Base-by-base conservation (phyloP, 129 eudicot species). In the Oenanthe sinensis region DNA sequence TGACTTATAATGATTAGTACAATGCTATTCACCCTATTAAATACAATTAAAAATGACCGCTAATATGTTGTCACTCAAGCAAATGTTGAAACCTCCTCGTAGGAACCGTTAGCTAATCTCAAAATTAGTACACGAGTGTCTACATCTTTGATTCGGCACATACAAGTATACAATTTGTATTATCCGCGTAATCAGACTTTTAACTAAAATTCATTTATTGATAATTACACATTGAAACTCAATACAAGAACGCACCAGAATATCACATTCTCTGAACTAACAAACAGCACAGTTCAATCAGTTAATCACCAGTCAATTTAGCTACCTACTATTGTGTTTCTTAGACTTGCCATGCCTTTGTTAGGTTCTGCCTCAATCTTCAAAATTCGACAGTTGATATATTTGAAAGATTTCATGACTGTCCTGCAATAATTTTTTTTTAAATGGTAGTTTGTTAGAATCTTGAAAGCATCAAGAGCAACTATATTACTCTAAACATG, bases 401-500 rank as follows among this genome's bases (percentile, higher is more conserved):
- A 6, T 70, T 36, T 22, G 13, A 37, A 6, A 40, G 12, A 70
- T 37, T 70, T 39, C 13, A 33, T 0, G 46, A 40, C 48, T 12
- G 48, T 42, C 48, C 75, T 40, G 48, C 75, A 71, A 36, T 70
- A 33, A 67, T n/a, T n/a, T n/a, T n/a, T n/a, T n/a, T 30, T 70
- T n/a, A 8, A 71, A 24, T 12, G 16, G 8, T 39, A 0, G n/a
- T 37, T 71, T 4, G 12, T 40, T 22, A 42, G 54, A 43, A 72
- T n/a, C 76, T 44, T 44, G 37, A n/a, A 72, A 71, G 36, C 36
- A 43, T 71, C 50, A 39, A 39, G 74, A 39, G 36, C 36, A 42
- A 72, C 52, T 14, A 42, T 16, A 20, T 40, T 71, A 36, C 24
- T 19, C 20, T 2, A 71, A 70, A 71, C 33, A 71, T 42, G 37